Conservation (phyloP, 1,139 yeast genomes). For the Geotrichum aggregatum region DNA sequence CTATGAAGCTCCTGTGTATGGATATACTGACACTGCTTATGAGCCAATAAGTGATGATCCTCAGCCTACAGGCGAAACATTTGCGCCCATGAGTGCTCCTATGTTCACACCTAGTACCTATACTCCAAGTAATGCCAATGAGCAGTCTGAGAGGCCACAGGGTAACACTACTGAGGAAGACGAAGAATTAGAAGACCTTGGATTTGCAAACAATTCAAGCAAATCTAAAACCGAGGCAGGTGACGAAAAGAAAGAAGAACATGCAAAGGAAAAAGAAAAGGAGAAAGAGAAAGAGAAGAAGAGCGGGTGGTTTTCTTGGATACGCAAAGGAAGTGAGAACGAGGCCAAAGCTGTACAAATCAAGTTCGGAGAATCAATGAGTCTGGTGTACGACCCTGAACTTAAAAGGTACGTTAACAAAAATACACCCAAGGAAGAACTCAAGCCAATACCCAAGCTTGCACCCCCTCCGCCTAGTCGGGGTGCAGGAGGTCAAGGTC, state of each 20-base stretch:
- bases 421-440: conserved; percentile 68
- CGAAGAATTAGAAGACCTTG: conserved; percentile 40
- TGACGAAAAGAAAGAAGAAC: conserved; percentile 23
- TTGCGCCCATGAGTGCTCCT: conserved; percentile 19
- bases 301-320: conserved; percentile 54
- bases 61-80: conserved; percentile 14
- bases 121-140: not conserved
- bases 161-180: conserved; percentile 25
- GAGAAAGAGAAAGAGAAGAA: conserved; percentile 27
- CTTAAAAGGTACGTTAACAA: conserved; percentile 84
- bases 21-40: conserved; percentile 45
- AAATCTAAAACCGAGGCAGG: conserved; percentile 21
- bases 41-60: conserved; percentile 30
- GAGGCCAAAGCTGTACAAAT: conserved; percentile 76
- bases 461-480: conserved; percentile 32
- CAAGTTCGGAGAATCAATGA: conserved; percentile 75
- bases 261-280: conserved; percentile 22
- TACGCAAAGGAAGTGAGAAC: conserved; percentile 30
- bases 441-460: conserved; percentile 71
- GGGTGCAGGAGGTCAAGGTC: conserved; percentile 20
- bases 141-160: conserved; percentile 6
- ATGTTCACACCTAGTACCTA: conserved; percentile 8
- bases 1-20: conserved; percentile 31
- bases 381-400: conserved; percentile 76
- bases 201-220: conserved; percentile 29